These are phyloP conservation scores for Zygoascus sp. DNA, from an alignment of 1,139 yeast species.

Conservation along the genomic window DNA sequence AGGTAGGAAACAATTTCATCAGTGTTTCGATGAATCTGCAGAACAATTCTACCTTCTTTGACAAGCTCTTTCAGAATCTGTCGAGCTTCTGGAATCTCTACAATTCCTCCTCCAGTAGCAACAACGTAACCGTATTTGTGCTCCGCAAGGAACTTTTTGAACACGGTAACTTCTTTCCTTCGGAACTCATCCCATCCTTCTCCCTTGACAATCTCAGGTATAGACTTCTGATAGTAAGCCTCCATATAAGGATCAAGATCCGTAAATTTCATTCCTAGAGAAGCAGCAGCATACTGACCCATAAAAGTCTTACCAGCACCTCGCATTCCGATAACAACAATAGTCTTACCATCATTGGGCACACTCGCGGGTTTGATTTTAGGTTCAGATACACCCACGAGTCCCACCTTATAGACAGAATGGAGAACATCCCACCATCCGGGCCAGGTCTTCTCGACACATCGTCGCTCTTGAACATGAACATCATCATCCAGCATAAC, in stretches of 20 bases:
- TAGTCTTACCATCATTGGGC: slow-evolving; percentile 49
- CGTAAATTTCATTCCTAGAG: slow-evolving; percentile 64
- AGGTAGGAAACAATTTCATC: slow-evolving; percentile 75
- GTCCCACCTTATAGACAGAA: slow-evolving; percentile 54
- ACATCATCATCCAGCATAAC: slow-evolving; percentile 51
- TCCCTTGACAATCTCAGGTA: slow-evolving; percentile 61
- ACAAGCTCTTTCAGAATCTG: slow-evolving; percentile 52
- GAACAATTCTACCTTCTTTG: slow-evolving; percentile 63
- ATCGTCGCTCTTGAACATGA: slow-evolving; percentile 75
- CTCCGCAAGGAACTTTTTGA: slow-evolving; percentile 47
- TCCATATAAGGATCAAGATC: slow-evolving; percentile 79
- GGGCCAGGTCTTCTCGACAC: slow-evolving; percentile 99
- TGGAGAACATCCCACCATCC: slow-evolving; percentile 98
- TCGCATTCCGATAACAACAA: slow-evolving; percentile 93
- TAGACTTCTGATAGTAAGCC: slow-evolving; percentile 47
- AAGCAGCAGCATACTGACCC: slow-evolving; percentile 72
- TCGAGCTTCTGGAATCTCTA: slow-evolving; percentile 71
- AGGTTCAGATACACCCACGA: slow-evolving; percentile 50
- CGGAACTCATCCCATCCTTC: slow-evolving; percentile 90
- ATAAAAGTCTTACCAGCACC: slow-evolving; percentile 95
- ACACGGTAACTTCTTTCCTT: slow-evolving; percentile 55
- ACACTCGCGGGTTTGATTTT: background rate
- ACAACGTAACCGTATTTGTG: slow-evolving; percentile 60
- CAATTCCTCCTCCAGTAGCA: slow-evolving; percentile 97
- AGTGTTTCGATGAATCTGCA: slow-evolving; percentile 86